These are phyloP conservation scores for Gastrodia elata DNA, from an alignment of 106 monocot genomes.

Conservation along the genomic window DNA sequence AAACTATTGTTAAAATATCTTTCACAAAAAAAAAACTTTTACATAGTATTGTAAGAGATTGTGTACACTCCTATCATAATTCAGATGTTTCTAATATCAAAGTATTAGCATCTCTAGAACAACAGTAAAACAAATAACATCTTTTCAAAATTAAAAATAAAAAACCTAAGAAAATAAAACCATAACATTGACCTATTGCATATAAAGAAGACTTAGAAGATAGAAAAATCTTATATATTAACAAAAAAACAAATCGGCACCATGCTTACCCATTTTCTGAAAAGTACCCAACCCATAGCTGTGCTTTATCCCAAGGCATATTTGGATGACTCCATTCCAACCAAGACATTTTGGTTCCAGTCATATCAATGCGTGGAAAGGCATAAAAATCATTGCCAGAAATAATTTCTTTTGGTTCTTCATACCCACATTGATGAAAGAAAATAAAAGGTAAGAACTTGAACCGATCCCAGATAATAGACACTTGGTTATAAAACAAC, in stretches of 20 bases:
- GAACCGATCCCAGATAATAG: background rate
- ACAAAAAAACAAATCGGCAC: background rate
- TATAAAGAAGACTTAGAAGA: background rate
- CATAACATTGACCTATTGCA: background rate
- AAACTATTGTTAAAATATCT: background rate
- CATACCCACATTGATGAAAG: slow-evolving; percentile 7
- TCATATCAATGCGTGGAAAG: slow-evolving; percentile 66
- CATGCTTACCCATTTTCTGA: slow-evolving; percentile 66
- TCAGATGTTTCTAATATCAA: background rate
- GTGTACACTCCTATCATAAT: background rate
- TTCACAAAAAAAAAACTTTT: too few species aligned
- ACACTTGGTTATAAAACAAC: background rate
- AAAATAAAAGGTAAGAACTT: background rate
- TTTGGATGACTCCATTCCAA: slow-evolving; percentile 92
- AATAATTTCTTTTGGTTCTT: slow-evolving; percentile 70
- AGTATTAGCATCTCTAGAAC: background rate
- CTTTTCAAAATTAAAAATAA: background rate
- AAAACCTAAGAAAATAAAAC: too few species aligned
- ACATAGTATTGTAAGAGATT: too few species aligned
- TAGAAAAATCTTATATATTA: background rate
- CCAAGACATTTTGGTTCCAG: slow-evolving; percentile 73
- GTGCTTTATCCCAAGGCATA: slow-evolving; percentile 92
- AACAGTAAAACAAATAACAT: background rate
- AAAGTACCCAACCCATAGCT: slow-evolving; percentile 96
- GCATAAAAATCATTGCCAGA: slow-evolving; percentile 92